A percentile compares a stretch with the other conserved stretches of the same genome.
phyloP scores from a whole-genome alignment of 1,284 basidiomycete species.

The Lentinula novae-zelandiae region DNA sequence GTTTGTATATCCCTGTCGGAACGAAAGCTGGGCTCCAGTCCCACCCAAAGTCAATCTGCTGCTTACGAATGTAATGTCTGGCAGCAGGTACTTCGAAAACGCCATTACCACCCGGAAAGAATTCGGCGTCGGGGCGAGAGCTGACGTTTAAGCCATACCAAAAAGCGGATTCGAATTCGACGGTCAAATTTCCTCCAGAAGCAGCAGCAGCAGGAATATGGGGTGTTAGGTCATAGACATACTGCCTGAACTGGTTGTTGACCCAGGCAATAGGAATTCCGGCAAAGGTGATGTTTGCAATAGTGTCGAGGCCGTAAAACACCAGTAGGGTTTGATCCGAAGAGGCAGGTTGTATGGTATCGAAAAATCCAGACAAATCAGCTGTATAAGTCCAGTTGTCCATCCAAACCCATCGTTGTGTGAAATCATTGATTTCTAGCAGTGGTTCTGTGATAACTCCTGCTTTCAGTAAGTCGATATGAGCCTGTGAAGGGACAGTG shows the following conservation, averaged over 20 bases:
- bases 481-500: conserved; percentile 49
- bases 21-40: conserved; percentile 54
- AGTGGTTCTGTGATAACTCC: conserved; percentile 55
- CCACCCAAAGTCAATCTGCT: conserved; percentile 48
- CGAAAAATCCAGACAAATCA: conserved; percentile 41
- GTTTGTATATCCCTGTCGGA: conserved; percentile 52
- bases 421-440: conserved; percentile 54
- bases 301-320: conserved; percentile 58
- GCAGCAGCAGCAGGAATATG: conserved; percentile 31
- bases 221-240: conserved; percentile 46
- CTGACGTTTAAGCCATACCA: conserved; percentile 52
- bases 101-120: conserved; percentile 25
- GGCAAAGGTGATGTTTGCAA: conserved; percentile 52
- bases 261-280: conserved; percentile 53
- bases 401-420: conserved; percentile 52
- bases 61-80: conserved; percentile 48
- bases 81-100: conserved; percentile 48
- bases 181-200: conserved; percentile 37
- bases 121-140: conserved; percentile 41
- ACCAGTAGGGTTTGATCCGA: conserved; percentile 41
- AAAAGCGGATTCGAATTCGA: conserved; percentile 51
- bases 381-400: conserved; percentile 65
- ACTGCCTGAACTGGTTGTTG: conserved; percentile 56
- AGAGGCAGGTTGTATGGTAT: conserved; percentile 17
- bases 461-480: conserved; percentile 49